Percentiles rank a stretch among this genome's conserved stretches.
Evolutionary conservation across 352 stramenopile species (phyloP).

Genomic region (Pythium plurisporium): DNA sequence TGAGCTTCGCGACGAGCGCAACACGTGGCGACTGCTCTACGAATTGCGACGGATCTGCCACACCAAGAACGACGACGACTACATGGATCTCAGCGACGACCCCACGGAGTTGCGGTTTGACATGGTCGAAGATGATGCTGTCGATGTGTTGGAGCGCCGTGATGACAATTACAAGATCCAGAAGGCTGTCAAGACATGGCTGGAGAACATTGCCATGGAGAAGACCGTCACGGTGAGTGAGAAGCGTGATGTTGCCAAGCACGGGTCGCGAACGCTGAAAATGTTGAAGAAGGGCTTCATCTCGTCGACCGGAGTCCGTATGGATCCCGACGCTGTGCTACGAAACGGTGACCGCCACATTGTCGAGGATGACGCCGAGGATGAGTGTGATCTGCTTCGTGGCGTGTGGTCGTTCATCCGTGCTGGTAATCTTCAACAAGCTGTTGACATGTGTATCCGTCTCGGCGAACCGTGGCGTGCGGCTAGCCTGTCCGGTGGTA

Average conservation of each 20-base stretch:
- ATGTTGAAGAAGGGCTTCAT: slow-evolving; percentile 52
- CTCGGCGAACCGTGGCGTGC: slow-evolving; percentile 75
- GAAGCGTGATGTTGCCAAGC: slow-evolving; percentile 35
- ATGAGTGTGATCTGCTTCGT: slow-evolving; percentile 75
- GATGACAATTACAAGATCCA: slow-evolving; percentile 73
- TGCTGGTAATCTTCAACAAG: slow-evolving; percentile 56
- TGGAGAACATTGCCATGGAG: slow-evolving; percentile 80
- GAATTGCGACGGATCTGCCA: slow-evolving; percentile 66
- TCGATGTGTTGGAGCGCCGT: slow-evolving; percentile 50
- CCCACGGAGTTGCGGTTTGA: slow-evolving; percentile 53
- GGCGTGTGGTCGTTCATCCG: slow-evolving; percentile 71
- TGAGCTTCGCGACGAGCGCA: slow-evolving; percentile 72
- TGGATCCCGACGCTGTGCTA: slow-evolving; percentile 72
- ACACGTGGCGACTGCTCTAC: slow-evolving; percentile 78
- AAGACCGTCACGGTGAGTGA: slow-evolving; percentile 54
- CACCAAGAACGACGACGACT: slow-evolving; percentile 28
- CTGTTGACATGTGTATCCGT: slow-evolving; percentile 69
- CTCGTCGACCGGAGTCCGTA: slow-evolving; percentile 24
- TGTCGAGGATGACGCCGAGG: slow-evolving; percentile 72
- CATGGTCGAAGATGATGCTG: slow-evolving; percentile 75
- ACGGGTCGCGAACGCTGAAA: slow-evolving; percentile 55
- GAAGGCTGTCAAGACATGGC: slow-evolving; percentile 64
- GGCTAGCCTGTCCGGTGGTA: slow-evolving; percentile 65
- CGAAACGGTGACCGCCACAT: slow-evolving; percentile 59
- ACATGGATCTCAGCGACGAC: slow-evolving; percentile 29